These are phyloP conservation scores for Volvox reticuliferus DNA, from an alignment of 139 green algal genomes.

Conservation along the genomic window DNA sequence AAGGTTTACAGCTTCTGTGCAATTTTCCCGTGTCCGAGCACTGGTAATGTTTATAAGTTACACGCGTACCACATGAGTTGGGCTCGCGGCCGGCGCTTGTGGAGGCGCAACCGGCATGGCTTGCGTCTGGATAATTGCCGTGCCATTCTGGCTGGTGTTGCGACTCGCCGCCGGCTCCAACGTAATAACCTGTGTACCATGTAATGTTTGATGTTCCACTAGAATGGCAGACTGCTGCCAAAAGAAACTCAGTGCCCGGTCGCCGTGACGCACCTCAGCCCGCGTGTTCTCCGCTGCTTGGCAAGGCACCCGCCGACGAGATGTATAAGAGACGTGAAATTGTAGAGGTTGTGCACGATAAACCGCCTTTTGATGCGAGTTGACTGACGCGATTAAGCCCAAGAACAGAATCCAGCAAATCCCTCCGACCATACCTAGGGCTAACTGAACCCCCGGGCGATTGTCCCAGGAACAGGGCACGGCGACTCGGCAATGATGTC, in stretches of 20 bases:
- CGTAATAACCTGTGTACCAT: not conserved
- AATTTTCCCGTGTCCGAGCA: not conserved
- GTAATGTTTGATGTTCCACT: not conserved
- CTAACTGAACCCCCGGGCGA: not conserved
- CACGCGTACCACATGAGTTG: not conserved
- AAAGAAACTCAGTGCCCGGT: not conserved
- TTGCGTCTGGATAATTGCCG: not conserved
- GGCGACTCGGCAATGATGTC: not conserved
- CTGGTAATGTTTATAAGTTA: not conserved
- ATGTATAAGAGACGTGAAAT: too few relatives aligned
- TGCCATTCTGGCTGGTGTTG: not conserved
- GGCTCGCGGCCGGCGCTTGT: not conserved
- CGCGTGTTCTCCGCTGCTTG: conserved; percentile 6
- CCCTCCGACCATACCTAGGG: not conserved
- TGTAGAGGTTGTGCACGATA: not conserved
- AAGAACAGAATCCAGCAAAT: not conserved
- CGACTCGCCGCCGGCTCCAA: not conserved
- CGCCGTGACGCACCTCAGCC: not conserved
- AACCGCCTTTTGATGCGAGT: not conserved
- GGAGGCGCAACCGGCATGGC: not conserved
- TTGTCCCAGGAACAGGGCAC: not conserved
- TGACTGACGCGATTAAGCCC: not conserved
- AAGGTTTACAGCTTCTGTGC: too few relatives aligned
- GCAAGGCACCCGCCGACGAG: not conserved
- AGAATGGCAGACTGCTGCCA: not conserved